phyloP scores from a whole-genome alignment of 2,329 filamentous ascomycete species.

The Didymella keratinophila region DNA sequence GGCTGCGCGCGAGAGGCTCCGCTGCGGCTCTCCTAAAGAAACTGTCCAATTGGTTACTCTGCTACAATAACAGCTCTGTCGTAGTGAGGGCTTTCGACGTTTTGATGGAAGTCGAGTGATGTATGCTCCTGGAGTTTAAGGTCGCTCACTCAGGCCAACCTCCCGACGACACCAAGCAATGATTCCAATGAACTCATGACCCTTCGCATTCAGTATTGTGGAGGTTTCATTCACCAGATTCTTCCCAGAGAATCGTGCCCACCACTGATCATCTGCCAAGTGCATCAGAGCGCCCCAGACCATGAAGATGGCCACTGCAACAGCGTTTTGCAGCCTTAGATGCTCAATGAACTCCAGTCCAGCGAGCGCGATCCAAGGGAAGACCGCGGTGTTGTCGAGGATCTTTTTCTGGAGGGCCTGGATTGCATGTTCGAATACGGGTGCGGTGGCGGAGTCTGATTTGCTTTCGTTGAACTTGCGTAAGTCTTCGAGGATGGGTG shows the following conservation, averaged over 20 bases:
- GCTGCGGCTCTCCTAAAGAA: background rate
- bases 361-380: slow-evolving; percentile 13
- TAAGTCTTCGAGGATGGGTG: slow-evolving; percentile 10
- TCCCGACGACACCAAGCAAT: slow-evolving; percentile 20
- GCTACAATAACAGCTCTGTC: background rate
- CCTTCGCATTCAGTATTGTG: slow-evolving; percentile 13
- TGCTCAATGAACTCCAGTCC: slow-evolving; percentile 20
- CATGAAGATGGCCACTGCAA: slow-evolving; percentile 27
- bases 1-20: background rate
- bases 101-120: background rate
- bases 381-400: slow-evolving; percentile 7
- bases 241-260: slow-evolving; percentile 21
- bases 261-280: slow-evolving; percentile 24
- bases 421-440: slow-evolving; percentile 19
- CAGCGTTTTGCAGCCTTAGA: slow-evolving; percentile 12
- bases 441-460: background rate
- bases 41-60: background rate
- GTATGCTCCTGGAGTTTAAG: background rate
- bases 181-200: slow-evolving; percentile 4
- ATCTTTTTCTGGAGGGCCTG: slow-evolving; percentile 11
- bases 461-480: slow-evolving; percentile 8
- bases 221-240: slow-evolving; percentile 25
- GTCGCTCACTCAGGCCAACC: slow-evolving; percentile 18
- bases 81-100: background rate
- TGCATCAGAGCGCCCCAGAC: slow-evolving; percentile 27